These are phyloP conservation scores for Oryza coarctata DNA, from an alignment of 176 grass and related monocot genomes.

Conservation along the genomic window DNA sequence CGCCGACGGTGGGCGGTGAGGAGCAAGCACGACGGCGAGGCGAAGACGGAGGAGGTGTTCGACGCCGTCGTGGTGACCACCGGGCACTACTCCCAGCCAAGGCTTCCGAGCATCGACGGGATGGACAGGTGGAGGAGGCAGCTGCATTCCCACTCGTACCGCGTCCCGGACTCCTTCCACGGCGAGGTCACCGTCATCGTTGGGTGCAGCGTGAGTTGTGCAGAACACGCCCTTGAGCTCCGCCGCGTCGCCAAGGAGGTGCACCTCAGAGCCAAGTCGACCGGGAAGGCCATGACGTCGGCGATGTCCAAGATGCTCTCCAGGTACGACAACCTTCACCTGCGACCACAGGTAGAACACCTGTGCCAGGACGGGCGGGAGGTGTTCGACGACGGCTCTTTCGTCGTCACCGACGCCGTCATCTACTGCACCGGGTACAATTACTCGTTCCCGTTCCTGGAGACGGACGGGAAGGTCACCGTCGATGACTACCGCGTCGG, in stretches of 20 bases:
- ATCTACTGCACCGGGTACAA: constrained; percentile 42
- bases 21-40: background rate
- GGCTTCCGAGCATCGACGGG: constrained; percentile 19
- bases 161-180: constrained; percentile 16
- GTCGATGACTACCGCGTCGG: constrained; percentile 46
- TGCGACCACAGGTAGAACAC: background rate
- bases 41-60: constrained; percentile 11
- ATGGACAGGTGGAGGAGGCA: constrained; percentile 42
- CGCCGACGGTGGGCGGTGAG: constrained; percentile 15
- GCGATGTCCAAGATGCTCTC: background rate
- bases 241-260: constrained; percentile 20
- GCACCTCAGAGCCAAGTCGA: constrained; percentile 32
- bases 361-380: constrained; percentile 23
- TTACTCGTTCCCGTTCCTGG: constrained; percentile 49
- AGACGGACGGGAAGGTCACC: background rate
- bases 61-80: constrained; percentile 44
- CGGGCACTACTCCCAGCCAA: constrained; percentile 30
- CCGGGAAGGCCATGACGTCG: background rate
- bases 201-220: constrained; percentile 32
- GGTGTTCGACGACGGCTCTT: constrained; percentile 32
- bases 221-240: constrained; percentile 45
- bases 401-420: constrained; percentile 33
- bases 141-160: constrained; percentile 52
- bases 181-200: constrained; percentile 40
- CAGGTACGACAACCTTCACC: constrained; percentile 29